Percentiles rank a stretch among this genome's conserved stretches.
phyloP scores from a whole-genome alignment of 352 stramenopile species.

The Pythium brachiatum region DNA sequence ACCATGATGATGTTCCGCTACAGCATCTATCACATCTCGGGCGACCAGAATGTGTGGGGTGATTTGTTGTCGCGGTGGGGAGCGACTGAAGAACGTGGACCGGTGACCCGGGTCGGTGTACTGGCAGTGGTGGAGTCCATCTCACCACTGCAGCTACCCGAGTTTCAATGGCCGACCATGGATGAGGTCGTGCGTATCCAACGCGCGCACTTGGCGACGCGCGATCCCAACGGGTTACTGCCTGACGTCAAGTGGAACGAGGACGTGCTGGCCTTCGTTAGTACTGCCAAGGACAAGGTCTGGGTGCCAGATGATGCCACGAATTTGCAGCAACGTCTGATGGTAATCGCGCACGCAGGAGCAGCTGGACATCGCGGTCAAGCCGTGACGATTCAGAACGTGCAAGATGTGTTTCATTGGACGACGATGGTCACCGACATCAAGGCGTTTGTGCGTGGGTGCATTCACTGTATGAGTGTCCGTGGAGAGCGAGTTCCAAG shows the following conservation, averaged over 20 bases:
- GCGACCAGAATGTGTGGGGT: constrained; percentile 30
- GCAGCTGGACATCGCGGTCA: constrained; percentile 24
- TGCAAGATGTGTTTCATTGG: background rate
- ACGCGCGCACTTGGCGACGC: background rate
- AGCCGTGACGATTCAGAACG: background rate
- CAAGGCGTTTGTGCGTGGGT: background rate
- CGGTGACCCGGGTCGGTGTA: background rate
- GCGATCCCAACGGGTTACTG: background rate
- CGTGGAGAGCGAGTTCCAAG: too few relatives aligned
- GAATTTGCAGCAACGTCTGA: constrained; percentile 23
- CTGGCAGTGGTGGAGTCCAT: constrained; percentile 8
- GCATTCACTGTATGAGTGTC: background rate
- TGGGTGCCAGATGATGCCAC: constrained; percentile 25
- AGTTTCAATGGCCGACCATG: constrained; percentile 21
- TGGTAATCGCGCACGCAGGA: constrained; percentile 28
- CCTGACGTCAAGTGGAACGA: constrained; percentile 11
- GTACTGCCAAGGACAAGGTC: background rate
- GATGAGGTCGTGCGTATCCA: constrained; percentile 5
- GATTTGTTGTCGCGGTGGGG: constrained; percentile 32
- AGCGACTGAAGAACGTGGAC: background rate
- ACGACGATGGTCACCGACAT: background rate
- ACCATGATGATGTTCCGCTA: constrained; percentile 26
- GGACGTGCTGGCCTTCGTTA: background rate
- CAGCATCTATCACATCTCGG: constrained; percentile 25
- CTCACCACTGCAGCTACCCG: constrained; percentile 5